Base-by-base conservation (phyloP, 164 flowering plant species). In the Cinnamomum micranthum region DNA sequence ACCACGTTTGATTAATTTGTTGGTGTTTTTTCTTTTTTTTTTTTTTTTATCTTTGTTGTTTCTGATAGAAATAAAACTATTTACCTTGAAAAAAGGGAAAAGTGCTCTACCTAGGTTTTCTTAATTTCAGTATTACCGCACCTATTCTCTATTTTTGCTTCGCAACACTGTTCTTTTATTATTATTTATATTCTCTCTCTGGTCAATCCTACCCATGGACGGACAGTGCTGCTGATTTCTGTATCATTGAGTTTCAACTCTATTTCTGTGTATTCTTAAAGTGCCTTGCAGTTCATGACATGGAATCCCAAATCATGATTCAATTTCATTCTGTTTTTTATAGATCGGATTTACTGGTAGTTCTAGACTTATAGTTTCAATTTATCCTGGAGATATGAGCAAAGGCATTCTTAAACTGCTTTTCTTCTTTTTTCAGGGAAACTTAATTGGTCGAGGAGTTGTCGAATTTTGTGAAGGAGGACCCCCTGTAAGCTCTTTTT, bases 391-490 rank as follows among this genome's bases (percentile, higher is more conserved):
- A 69, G 47, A 66, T 74, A 73, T 28, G 63, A 68, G 55, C n/a
- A 15, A 25, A 20, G 31, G 23, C 17, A 65, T 63, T 28, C 31
- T 70, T 35, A n/a, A 41, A 65, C 72, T 71, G 15, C 25, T 70
- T 14, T 22, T 83, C 64, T 27, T 64, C 13, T 71, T 51, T 71
- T 71, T 25, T 71, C 88, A 95, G 98, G 98, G 98, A 6, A 95
- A 93, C 79, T 59, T 93, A 50, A 88, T 95, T 33, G 97, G 86
- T 58, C 90, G 98, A 71, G 99, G 89, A 27, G 93, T 95, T 66
- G 28, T 93, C 47, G 95, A 95, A 79, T 91, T 87, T 51, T 95
- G 99, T 79, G 97, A 91, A 1, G 94, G 88, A 69, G 95, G 88
- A 70, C 96, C 97, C 28, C 90, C 88, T 3, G 99, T 93, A 86